Evolutionary conservation across 2,329 filamentous ascomycete genomes (phyloP), one percentile per base, ranked within the genome.

Genomic region (Sclerotinia spermophila): DNA sequence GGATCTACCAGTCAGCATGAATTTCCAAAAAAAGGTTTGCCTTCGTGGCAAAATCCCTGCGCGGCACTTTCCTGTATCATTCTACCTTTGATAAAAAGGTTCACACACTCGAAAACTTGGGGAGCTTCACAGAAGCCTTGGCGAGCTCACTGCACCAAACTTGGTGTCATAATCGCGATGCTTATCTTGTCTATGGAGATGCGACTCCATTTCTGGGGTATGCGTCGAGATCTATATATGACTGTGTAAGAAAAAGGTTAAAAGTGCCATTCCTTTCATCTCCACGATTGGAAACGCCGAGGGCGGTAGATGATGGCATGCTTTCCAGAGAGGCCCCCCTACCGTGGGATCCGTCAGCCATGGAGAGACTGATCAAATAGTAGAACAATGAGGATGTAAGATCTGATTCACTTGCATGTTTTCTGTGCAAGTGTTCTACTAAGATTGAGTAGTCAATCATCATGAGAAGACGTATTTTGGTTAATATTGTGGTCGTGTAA

Each of bases 211-310:
- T 70, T 58, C 70, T 76, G 0, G 73, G 73, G 1, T 40, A 51
- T 30, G 71, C 72, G 13, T 72, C 73, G 42, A 73, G 67, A 48
- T 58, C 40, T 3, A 72, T 75, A 64, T 75, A 76, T 58, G 24
- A 19, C 24, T 73, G 71, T 35, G 45, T 73, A 21, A 51, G 71
- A 24, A 19, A 44, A 21, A 38, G 60, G 11, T 40, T 73, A 13
- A 27, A 64, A 10, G 62, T 73, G 13, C 72, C 70, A 64, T 72
- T 72, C 33, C 44, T 71, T 27, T 42, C 53, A 15, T 35, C 40
- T 21, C 21, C 48, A 33, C 33, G 44, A 13, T 45, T 71, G 30
- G 45, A 11, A 44, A 68, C 51, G 24, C 58, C 58, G 8, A 27
- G 24, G 40, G 1, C 33, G 6, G 61, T 33, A 2, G 19, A 5